phyloP scores from a whole-genome alignment of 164 flowering plant species.

The Kalanchoe fedtschenkoi region DNA sequence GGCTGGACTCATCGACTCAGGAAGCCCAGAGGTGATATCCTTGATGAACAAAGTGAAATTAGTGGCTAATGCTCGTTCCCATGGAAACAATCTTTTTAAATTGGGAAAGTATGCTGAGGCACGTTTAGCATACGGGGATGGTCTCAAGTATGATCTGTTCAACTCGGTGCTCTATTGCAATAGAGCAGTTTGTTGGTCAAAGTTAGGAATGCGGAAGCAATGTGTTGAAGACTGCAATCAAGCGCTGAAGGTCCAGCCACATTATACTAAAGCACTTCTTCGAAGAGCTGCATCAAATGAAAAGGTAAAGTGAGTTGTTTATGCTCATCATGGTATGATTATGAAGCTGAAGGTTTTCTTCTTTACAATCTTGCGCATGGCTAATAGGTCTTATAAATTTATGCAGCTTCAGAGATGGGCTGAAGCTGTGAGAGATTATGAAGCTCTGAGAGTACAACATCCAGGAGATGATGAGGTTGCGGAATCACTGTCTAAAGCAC shows the following conservation, averaged over 20 bases:
- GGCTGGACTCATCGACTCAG: conserved; percentile 24
- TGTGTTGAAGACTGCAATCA: conserved; percentile 80
- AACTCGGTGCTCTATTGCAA: conserved; percentile 63
- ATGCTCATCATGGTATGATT: background rate
- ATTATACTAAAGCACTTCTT: conserved; percentile 77
- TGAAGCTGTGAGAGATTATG: conserved; percentile 78
- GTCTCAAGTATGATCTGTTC: conserved; percentile 28
- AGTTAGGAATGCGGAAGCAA: conserved; percentile 64
- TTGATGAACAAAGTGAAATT: conserved; percentile 26
- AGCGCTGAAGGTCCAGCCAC: conserved; percentile 68
- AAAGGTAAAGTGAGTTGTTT: conserved; percentile 36
- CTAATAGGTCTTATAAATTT: background rate
- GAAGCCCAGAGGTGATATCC: conserved; percentile 22
- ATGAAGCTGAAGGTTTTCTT: background rate
- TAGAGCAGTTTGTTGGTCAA: conserved; percentile 85
- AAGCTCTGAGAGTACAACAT: conserved; percentile 52
- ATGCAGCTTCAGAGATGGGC: conserved; percentile 70
- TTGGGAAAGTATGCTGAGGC: conserved; percentile 37
- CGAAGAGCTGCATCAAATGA: conserved; percentile 66
- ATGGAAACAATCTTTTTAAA: conserved; percentile 36
- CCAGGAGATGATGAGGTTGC: conserved; percentile 74
- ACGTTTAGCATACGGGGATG: conserved; percentile 43
- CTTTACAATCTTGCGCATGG: background rate
- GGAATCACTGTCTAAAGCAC: conserved; percentile 66
- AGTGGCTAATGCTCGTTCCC: conserved; percentile 34